Percentiles rank a stretch among this genome's conserved stretches.
Evolutionary conservation across 805 yeast species (phyloP).

Genomic region (Hanseniaspora osmophila): DNA sequence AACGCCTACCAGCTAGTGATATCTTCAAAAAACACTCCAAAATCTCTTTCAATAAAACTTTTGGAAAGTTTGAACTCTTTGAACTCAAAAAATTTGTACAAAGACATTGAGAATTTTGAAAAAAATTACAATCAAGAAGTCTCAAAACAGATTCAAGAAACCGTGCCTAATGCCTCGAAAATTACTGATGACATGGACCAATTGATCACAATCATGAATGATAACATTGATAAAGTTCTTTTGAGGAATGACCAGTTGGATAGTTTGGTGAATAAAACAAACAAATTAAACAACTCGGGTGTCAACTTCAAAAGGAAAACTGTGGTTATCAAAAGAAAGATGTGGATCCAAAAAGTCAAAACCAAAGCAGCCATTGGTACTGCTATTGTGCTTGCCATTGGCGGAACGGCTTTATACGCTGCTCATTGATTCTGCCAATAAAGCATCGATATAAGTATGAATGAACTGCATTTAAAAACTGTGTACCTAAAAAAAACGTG

Average conservation of each 20-base stretch:
- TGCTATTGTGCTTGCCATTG: not conserved
- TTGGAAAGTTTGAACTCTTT: not conserved
- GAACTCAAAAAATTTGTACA: not conserved
- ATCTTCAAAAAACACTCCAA: not conserved
- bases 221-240: conserved; percentile 32
- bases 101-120: not conserved
- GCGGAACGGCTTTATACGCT: not conserved
- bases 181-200: conserved; percentile 20
- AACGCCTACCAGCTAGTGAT: not conserved
- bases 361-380: conserved; percentile 10
- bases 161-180: conserved; percentile 2
- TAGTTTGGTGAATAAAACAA: conserved; percentile 65
- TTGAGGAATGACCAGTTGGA: conserved; percentile 69
- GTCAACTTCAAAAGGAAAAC: conserved; percentile 59
- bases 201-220: conserved; percentile 24
- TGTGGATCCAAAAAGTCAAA: conserved; percentile 56
- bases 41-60: conserved; percentile 2
- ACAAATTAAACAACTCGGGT: conserved; percentile 51
- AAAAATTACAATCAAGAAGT: not conserved
- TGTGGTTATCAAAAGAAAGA: conserved; percentile 40
- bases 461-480: too few relatives aligned
- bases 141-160: not conserved
- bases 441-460: too few relatives aligned
- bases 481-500: too few relatives aligned
- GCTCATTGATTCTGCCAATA: not conserved